These are phyloP conservation scores for Heliocybe sulcata DNA, from an alignment of 1,284 basidiomycete species.

Conservation along the genomic window DNA sequence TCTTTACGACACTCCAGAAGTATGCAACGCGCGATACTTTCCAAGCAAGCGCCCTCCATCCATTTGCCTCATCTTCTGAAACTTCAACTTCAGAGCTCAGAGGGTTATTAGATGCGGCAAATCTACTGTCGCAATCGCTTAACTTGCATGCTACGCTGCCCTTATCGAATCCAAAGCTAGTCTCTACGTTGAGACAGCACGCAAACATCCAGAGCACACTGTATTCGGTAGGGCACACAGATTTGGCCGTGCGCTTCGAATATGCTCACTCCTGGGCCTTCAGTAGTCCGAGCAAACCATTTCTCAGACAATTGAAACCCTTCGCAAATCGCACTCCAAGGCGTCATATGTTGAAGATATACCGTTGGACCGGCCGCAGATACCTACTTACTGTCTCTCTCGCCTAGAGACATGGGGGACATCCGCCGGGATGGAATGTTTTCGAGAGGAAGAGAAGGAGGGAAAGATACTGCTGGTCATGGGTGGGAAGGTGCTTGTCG, in stretches of 20 bases:
- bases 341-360: conserved; percentile 55
- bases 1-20: background rate
- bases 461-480: conserved; percentile 51
- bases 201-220: background rate
- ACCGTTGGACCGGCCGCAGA: conserved; percentile 35
- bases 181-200: background rate
- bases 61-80: background rate
- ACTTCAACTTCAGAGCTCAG: background rate
- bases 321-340: background rate
- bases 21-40: background rate
- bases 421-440: conserved; percentile 63
- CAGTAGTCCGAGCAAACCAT: conserved; percentile 1
- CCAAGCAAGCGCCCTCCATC: background rate
- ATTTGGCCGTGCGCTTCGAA: background rate
- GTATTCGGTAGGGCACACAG: background rate
- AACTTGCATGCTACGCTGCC: background rate
- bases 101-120: background rate
- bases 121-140: background rate
- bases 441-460: conserved; percentile 47
- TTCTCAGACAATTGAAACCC: background rate
- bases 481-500: conserved; percentile 69
- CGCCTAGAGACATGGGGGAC: conserved; percentile 53
- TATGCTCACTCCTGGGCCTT: too few species aligned
- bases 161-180: background rate
- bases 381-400: conserved; percentile 48